Conservation (phyloP, 768 basidiomycete genomes). For the Auricularia sp. region DNA sequence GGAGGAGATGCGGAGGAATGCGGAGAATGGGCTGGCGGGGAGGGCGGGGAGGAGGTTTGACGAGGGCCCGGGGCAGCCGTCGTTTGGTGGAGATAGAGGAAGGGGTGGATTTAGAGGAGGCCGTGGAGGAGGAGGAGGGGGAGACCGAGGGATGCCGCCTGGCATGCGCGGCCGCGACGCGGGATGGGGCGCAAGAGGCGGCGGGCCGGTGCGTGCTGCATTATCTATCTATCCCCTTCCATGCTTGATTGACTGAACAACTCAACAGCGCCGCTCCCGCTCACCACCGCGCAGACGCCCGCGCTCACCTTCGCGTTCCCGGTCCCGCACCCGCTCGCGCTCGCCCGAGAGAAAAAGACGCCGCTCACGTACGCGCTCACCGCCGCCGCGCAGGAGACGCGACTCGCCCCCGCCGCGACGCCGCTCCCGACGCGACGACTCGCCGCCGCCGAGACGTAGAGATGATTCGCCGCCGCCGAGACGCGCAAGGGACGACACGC, state of each 20-base stretch:
- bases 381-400: conserved; percentile 13
- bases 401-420: conserved; percentile 28
- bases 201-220: conserved; percentile 31
- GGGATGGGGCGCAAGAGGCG: conserved; percentile 61
- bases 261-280: conserved; percentile 23
- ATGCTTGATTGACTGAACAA: neutral
- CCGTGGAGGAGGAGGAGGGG: conserved; percentile 33
- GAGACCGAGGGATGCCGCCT: conserved; percentile 25
- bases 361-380: conserved; percentile 13
- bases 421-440: conserved; percentile 37
- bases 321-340: conserved; percentile 14
- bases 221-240: neutral
- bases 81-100: neutral
- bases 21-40: conserved; percentile 8
- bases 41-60: neutral
- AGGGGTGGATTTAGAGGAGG: conserved; percentile 6
- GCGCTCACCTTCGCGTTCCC: conserved; percentile 10
- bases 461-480: conserved; percentile 31
- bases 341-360: conserved; percentile 9
- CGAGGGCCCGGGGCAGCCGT: neutral
- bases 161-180: conserved; percentile 29
- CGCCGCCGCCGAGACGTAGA: conserved; percentile 28
- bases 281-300: conserved; percentile 16
- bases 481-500: conserved; percentile 28
- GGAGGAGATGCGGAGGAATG: conserved; percentile 63